phyloP scores from a whole-genome alignment of 495 filamentous ascomycete species.

The Poronia punctata region DNA sequence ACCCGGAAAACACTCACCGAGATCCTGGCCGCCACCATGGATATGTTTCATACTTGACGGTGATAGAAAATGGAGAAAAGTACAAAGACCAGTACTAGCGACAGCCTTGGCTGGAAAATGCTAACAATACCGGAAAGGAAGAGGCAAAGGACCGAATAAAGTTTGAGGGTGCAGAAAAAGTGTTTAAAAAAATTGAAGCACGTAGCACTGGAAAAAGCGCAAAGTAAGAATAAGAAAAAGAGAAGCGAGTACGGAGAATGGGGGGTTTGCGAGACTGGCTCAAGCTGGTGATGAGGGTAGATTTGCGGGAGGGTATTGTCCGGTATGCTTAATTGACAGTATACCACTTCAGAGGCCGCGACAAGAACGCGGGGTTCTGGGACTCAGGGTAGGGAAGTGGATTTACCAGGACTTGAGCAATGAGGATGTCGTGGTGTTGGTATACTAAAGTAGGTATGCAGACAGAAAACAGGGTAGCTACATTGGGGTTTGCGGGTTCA shows the following conservation, averaged over 20 bases:
- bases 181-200: constrained; percentile 5
- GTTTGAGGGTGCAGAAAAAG: background rate
- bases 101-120: background rate
- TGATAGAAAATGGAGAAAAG: constrained; percentile 9
- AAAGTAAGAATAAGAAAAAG: background rate
- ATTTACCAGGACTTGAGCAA: constrained; percentile 1
- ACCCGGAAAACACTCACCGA: constrained; percentile 31
- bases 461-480: too few species aligned
- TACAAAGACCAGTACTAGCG: constrained; percentile 14
- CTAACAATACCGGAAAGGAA: background rate
- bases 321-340: background rate
- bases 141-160: constrained; percentile 7
- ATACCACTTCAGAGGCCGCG: constrained; percentile 5
- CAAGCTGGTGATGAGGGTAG: constrained; percentile 7
- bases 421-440: too few species aligned
- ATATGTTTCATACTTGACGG: constrained; percentile 43
- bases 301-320: background rate
- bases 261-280: constrained; percentile 8
- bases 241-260: background rate
- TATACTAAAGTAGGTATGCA: too few species aligned
- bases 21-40: constrained; percentile 39
- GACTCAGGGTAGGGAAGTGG: background rate
- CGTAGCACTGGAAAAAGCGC: constrained; percentile 1
- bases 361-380: constrained; percentile 8
- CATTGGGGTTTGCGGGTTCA: background rate